Evolutionary conservation across 169 alveolate genomes (phyloP).

Genomic region (Miamiensis avidus): DNA sequence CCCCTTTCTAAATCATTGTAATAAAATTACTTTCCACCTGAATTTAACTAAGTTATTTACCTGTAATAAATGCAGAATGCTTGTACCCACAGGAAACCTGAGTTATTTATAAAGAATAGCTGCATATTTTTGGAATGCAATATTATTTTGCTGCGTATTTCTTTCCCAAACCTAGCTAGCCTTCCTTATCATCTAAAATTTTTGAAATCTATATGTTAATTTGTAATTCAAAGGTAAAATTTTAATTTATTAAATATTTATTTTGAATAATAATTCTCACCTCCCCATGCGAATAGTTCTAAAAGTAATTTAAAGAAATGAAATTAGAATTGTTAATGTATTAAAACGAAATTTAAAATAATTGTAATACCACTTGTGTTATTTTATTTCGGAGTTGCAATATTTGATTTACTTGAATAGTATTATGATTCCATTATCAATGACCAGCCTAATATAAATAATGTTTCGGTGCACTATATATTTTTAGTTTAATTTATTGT

Average conservation of each 20-base stretch:
- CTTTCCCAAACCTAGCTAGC: conserved; percentile 37
- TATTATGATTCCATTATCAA: too few relatives aligned
- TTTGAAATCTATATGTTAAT: background rate
- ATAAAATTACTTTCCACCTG: background rate
- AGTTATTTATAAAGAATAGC: conserved; percentile 16
- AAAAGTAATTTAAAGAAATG: background rate
- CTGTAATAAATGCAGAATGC: conserved; percentile 32
- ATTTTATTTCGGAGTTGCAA: too few relatives aligned
- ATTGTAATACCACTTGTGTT: background rate
- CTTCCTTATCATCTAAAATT: conserved; percentile 19
- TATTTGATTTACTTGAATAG: too few relatives aligned
- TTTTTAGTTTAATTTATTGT: too few relatives aligned
- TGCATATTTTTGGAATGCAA: conserved; percentile 25
- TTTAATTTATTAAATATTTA: background rate
- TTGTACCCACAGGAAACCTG: conserved; percentile 36
- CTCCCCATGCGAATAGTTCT: conserved; percentile 48
- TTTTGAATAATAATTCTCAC: conserved; percentile 10
- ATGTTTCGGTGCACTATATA: too few relatives aligned
- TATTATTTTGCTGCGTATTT: conserved; percentile 24
- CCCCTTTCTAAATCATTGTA: conserved; percentile 13
- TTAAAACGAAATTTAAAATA: background rate
- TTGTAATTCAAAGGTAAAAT: background rate
- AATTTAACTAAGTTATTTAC: background rate
- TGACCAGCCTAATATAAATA: too few relatives aligned
- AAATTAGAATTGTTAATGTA: background rate